Evolutionary conservation across 768 basidiomycete genomes (phyloP).

Genomic region (Mycena galericulata): DNA sequence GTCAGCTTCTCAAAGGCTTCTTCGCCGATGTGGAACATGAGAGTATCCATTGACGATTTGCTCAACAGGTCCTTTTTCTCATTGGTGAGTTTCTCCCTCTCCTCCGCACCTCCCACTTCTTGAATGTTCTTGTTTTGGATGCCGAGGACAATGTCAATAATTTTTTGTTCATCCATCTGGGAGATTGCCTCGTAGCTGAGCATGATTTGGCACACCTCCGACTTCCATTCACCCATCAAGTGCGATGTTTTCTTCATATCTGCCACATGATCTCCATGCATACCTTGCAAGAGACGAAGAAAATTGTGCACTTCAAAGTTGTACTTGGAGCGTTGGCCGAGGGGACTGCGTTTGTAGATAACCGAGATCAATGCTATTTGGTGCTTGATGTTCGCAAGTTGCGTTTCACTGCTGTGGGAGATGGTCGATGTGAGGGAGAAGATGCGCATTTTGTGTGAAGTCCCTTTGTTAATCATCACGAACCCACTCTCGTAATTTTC

Average conservation of each 20-base stretch:
- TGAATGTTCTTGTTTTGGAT: neutral
- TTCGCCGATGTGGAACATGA: too few relatives aligned
- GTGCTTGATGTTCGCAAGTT: constrained; percentile 18
- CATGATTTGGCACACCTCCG: neutral
- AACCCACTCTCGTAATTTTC: constrained; percentile 1
- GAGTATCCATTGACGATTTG: constrained; percentile 15
- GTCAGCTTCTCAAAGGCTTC: too few relatives aligned
- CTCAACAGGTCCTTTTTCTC: constrained; percentile 18
- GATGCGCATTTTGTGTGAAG: constrained; percentile 1
- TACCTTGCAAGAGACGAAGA: neutral
- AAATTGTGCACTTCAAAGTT: constrained; percentile 22
- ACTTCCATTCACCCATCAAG: neutral
- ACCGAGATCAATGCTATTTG: constrained; percentile 1
- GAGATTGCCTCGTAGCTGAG: constrained; percentile 10
- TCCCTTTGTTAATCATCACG: constrained; percentile 12
- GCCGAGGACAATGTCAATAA: neutral
- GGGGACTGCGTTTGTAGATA: neutral
- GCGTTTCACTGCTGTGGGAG: constrained; percentile 38
- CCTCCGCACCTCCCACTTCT: constrained; percentile 17
- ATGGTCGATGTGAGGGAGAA: constrained; percentile 19
- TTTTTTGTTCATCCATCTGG: neutral
- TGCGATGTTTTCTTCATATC: constrained; percentile 6
- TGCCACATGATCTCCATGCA: constrained; percentile 12
- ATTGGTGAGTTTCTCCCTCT: constrained; percentile 12
- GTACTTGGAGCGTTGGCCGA: neutral